These are phyloP conservation scores for Hyaloscypha bicolor DNA, from an alignment of 495 filamentous ascomycete genomes.

Conservation along the genomic window DNA sequence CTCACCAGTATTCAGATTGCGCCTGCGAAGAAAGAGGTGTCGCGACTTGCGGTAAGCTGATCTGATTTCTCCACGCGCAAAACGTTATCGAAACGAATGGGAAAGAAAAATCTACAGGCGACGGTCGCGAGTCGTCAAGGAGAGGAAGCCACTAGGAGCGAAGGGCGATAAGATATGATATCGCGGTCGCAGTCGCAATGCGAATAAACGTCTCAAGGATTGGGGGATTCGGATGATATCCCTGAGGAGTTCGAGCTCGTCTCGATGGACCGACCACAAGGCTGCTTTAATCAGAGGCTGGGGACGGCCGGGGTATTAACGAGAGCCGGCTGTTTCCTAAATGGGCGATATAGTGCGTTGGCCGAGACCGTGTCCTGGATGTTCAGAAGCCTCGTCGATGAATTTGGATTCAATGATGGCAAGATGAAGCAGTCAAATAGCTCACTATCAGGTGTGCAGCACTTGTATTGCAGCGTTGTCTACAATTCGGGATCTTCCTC, in stretches of 20 bases:
- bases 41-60: constrained; percentile 10
- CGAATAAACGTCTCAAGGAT: constrained; percentile 19
- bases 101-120: constrained; percentile 4
- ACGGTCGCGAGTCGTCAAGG: constrained; percentile 6
- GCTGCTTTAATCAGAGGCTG: constrained; percentile 17
- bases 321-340: neutral
- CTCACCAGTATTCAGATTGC: constrained; percentile 5
- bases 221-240: constrained; percentile 8
- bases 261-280: constrained; percentile 8
- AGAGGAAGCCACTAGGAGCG: constrained; percentile 1
- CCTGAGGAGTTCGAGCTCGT: constrained; percentile 13
- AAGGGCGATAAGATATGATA: constrained; percentile 18
- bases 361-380: neutral
- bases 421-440: neutral
- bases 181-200: constrained; percentile 5
- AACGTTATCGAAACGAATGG: constrained; percentile 16
- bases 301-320: constrained; percentile 8
- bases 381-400: neutral
- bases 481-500: neutral
- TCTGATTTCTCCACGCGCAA: constrained; percentile 16
- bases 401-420: neutral
- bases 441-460: neutral
- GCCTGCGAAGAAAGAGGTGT: neutral
- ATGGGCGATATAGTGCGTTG: neutral
- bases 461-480: neutral